A percentile compares a stretch with the other conserved stretches of the same genome.
phyloP scores from a whole-genome alignment of 495 filamentous ascomycete genomes.

The Chaetomium cochliodes region DNA sequence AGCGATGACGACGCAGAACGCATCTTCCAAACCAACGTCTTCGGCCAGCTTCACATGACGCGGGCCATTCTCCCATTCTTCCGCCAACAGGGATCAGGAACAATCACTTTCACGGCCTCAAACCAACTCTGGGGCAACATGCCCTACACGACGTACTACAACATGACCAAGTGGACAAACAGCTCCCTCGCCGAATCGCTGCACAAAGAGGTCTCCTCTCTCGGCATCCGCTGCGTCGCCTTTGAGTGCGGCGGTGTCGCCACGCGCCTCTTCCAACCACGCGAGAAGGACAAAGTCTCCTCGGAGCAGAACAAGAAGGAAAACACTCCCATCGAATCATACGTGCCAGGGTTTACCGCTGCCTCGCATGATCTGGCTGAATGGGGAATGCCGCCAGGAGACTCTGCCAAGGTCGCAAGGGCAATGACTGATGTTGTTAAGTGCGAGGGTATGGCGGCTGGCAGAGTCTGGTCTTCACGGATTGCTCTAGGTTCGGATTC shows the following conservation, averaged over 20 bases:
- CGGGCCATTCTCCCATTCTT: constrained; percentile 1
- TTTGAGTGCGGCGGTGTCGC: not conserved
- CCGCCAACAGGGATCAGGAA: constrained; percentile 1
- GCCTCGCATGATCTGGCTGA: no score
- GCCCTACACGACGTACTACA: not conserved
- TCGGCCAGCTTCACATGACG: not conserved
- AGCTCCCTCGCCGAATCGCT: not conserved
- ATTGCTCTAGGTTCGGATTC: no score
- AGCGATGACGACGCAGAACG: constrained; percentile 1
- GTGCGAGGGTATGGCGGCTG: no score
- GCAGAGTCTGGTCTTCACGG: no score
- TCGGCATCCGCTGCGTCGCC: not conserved
- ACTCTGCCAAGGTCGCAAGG: no score
- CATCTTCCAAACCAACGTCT: constrained; percentile 1
- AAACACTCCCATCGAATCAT: no score
- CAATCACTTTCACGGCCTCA: not conserved
- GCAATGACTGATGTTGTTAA: no score
- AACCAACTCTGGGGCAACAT: constrained; percentile 1
- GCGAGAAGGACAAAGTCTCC: no score
- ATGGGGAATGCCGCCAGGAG: no score
- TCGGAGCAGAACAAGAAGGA: no score
- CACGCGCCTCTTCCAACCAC: not conserved
- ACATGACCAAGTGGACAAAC: constrained; percentile 1
- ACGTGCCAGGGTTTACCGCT: no score
- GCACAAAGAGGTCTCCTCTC: not conserved